Base-by-base conservation (phyloP, 257 asterid species). In the Solanum piurae region DNA sequence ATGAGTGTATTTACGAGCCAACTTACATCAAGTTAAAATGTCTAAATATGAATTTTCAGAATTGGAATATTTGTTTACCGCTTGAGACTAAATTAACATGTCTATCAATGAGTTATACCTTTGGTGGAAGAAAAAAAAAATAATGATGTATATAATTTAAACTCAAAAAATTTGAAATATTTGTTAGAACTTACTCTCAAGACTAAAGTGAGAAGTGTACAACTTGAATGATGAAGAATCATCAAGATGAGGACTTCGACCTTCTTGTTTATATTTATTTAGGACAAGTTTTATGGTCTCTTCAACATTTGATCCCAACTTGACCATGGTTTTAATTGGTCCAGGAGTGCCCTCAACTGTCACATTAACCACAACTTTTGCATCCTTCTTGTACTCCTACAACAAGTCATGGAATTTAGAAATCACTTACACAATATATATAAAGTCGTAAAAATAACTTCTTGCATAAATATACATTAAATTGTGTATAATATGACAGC, bases 331-430 rank as follows among this genome's bases (percentile, higher is more conserved):
- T 33, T 93, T 92, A 29, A 95, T 89, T 3, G 98, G 97, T 21
- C 98, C 98, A 1, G 95, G 94, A 74, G 97, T 94, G 74, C 96
- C 97, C 87, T 93, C 98, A 13, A 95, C 93, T 9, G 94, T 93
- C 83, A 95, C 98, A 89, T 89, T 94, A 46, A 95, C 90, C 46
- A 95, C 95, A 84, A 94, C 97, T 89, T 95, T 95, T 27, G 94
- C 91, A 64, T 94, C 98, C 86, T 89, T 92, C 25, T 90, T 89
- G 66, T 44, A 79, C n/a, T 20, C 38, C 84, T 44, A 18, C 25
- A 79, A 25, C 64, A 42, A 40, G 7, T 77, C 0, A 75, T 5
- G 1, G 83, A 75, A 75, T 38, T 37, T 75, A 75, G 58, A 0
- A 18, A 36, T 20, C 18, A 20, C 31, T 4, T 4, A 12, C 3